These are phyloP conservation scores for Hirsutella thompsonii DNA, from an alignment of 2,329 filamentous ascomycete genomes.

Conservation along the genomic window DNA sequence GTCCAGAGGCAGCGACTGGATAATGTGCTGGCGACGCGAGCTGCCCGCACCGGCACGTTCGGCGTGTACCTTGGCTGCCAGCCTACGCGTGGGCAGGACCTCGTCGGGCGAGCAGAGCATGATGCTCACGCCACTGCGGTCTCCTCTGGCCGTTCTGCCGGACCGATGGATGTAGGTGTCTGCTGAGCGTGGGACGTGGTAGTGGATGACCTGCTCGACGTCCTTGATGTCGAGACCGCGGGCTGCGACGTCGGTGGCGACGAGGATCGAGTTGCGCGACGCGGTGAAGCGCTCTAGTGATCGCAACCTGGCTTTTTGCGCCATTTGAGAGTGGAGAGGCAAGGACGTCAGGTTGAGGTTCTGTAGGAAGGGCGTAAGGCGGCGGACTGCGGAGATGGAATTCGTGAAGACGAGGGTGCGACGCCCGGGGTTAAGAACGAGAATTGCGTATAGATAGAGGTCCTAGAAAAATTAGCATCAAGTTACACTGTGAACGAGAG, in stretches of 20 bases:
- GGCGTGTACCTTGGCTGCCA: constrained; percentile 81
- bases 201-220: constrained; percentile 85
- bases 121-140: constrained; percentile 65
- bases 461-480: constrained; percentile 39
- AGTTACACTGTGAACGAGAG: background rate
- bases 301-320: constrained; percentile 86
- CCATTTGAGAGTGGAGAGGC: constrained; percentile 85
- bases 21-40: constrained; percentile 43
- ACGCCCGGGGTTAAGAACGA: constrained; percentile 68
- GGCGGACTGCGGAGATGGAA: constrained; percentile 83
- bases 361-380: constrained; percentile 71
- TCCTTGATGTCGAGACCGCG: constrained; percentile 86
- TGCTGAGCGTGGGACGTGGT: constrained; percentile 83
- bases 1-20: constrained; percentile 74
- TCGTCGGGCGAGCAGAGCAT: constrained; percentile 87
- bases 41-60: constrained; percentile 31
- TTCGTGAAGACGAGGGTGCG: constrained; percentile 90
- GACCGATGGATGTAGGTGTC: constrained; percentile 94
- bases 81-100: constrained; percentile 67
- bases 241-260: constrained; percentile 89
- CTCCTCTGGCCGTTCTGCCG: constrained; percentile 80
- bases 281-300: constrained; percentile 81
- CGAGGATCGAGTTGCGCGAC: constrained; percentile 53
- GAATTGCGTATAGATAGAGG: constrained; percentile 79
- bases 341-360: constrained; percentile 66